phyloP scores from a whole-genome alignment of 805 yeast species.

The Brettanomyces naardenensis region DNA sequence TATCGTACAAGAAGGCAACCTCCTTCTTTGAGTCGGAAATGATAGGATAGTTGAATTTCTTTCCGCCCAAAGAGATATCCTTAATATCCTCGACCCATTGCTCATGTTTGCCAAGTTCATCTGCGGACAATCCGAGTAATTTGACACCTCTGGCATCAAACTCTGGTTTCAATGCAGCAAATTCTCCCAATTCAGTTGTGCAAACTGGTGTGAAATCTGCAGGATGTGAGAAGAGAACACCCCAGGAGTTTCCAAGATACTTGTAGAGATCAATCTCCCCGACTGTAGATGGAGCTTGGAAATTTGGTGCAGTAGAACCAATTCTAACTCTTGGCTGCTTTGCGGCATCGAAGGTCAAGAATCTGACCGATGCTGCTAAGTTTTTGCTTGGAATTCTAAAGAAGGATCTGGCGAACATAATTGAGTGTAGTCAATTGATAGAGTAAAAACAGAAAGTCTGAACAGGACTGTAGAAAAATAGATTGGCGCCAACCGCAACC shows the following conservation, averaged over 20 bases:
- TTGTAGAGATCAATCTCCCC: conserved; percentile 86
- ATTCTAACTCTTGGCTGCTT: conserved; percentile 63
- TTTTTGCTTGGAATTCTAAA: conserved; percentile 7
- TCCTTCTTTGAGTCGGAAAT: conserved; percentile 82
- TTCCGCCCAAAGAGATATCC: conserved; percentile 62
- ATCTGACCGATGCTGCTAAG: conserved; percentile 21
- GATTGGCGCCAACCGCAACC: no score
- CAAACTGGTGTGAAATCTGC: conserved; percentile 97
- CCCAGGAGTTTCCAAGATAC: conserved; percentile 81
- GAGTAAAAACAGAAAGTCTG: not conserved
- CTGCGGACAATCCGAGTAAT: conserved; percentile 86
- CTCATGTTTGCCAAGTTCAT: conserved; percentile 69
- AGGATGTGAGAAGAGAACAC: conserved; percentile 86
- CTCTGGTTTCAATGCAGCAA: conserved; percentile 82
- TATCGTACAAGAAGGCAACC: conserved; percentile 76
- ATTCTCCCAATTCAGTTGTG: conserved; percentile 93
- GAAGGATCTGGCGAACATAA: conserved; percentile 15
- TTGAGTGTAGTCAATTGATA: not conserved
- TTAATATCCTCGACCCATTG: conserved; percentile 90
- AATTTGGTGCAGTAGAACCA: conserved; percentile 84
- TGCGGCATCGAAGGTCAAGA: conserved; percentile 39
- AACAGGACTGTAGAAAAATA: not conserved
- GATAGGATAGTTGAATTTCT: conserved; percentile 79
- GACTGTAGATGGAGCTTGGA: conserved; percentile 71
- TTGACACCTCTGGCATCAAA: conserved; percentile 79